Base-by-base conservation (phyloP, 2,329 filamentous ascomycete species). In the Microdochium bolleyi region DNA sequence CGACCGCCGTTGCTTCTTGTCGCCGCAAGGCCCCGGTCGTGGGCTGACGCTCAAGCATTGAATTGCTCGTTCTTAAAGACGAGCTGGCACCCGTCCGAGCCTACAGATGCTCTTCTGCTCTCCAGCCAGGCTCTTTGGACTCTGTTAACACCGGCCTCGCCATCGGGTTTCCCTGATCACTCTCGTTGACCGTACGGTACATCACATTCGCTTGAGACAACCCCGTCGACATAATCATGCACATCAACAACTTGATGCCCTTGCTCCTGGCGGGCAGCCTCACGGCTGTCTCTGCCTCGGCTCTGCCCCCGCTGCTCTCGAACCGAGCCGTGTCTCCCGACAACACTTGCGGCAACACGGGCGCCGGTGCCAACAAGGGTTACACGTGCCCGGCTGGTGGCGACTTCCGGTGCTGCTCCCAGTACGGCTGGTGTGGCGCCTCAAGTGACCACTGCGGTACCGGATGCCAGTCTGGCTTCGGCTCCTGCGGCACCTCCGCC, bases 401-500 rank as follows among this genome's bases (percentile, higher is more conserved):
- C 9, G 24, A 25, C 24, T 52, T 52, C 44, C 49, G 53, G 32
- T 63, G 61, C 46, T 63, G 61, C 52, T 62, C 60, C 24, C 57
- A 58, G 48, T 55, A 60, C 50, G 62, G 62, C 46, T 64, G 55
- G 21, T 64, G 61, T 38, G 62, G 62, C 41, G 57, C 41, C 46
- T 57, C 57, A 7, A 53, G 55, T 37, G 60, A 52, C 52, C 63
- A 65, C 51, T 65, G 62, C 41, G 52, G 52, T 2, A 27, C 44
- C 24, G 61, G 60, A 10, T 64, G 61, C 32, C 61, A 64, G 52
- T 22, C 57, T 24, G 55, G 50, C n/a, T 62, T 62, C 50, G 60
- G 60, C 24, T 55, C 44, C 32, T 56, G 54, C 38, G 49, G 44
- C 9, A 49, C 50, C 32, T n/a, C n/a, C 22, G 46, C 30, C n/a